Percentiles rank a stretch among this genome's conserved stretches.
phyloP scores from a whole-genome alignment of 2,329 filamentous ascomycete species.

The Colletotrichum somersetense region DNA sequence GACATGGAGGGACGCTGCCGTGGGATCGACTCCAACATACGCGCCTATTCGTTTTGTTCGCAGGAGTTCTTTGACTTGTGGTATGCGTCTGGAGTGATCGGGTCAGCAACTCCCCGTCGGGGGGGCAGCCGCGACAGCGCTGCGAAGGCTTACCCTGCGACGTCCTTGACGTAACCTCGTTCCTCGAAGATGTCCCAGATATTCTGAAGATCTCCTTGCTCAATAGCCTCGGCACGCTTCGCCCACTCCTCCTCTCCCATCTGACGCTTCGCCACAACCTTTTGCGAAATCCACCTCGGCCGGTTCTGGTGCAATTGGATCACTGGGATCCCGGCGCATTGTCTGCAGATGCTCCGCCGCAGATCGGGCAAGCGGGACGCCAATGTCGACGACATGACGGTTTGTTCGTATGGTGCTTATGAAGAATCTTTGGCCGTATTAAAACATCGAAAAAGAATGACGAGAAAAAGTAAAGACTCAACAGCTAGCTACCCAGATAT shows the following conservation, averaged over 20 bases:
- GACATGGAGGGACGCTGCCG: conserved; percentile 82
- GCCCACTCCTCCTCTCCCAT: conserved; percentile 62
- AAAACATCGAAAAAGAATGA: conserved; percentile 28
- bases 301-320: conserved; percentile 44
- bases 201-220: conserved; percentile 62
- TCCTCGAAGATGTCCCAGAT: conserved; percentile 77
- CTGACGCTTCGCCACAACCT: conserved; percentile 58
- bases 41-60: conserved; percentile 74
- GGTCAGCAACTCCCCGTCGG: conserved; percentile 21
- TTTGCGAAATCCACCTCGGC: conserved; percentile 55
- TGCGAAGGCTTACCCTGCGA: conserved; percentile 71
- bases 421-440: neutral
- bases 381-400: conserved; percentile 38
- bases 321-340: conserved; percentile 31
- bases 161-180: conserved; percentile 79
- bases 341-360: conserved; percentile 34
- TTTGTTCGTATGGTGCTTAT: neutral
- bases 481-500: neutral
- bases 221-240: conserved; percentile 60
- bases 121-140: neutral
- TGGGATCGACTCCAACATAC: conserved; percentile 88
- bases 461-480: neutral
- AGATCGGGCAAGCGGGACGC: conserved; percentile 31
- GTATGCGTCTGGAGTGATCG: conserved; percentile 54
- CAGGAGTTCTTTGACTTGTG: conserved; percentile 73